Evolutionary conservation across 192 early-diverging fungal species (phyloP).

Genomic region (Dissophora globulifera): DNA sequence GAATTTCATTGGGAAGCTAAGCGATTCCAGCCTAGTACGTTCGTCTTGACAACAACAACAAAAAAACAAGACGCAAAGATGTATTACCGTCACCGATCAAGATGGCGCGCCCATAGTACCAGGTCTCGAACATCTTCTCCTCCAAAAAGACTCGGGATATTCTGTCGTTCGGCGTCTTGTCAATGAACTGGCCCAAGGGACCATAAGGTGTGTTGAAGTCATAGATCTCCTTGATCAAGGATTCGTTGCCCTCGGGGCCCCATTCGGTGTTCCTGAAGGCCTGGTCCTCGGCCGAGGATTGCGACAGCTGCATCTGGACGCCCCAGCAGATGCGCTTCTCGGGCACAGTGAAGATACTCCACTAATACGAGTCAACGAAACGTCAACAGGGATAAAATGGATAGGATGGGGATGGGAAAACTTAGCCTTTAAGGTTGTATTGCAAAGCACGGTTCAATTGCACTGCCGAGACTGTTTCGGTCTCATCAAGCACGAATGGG

Average conservation of each 20-base stretch:
- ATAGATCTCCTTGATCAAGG: constrained; percentile 33
- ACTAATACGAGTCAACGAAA: constrained; percentile 1
- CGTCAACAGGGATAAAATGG: too few species aligned
- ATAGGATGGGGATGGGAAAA: too few species aligned
- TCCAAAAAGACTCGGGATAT: constrained; percentile 41
- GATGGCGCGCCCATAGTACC: constrained; percentile 19
- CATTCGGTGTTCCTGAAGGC: constrained; percentile 29
- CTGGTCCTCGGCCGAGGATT: constrained; percentile 1
- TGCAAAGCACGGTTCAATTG: too few species aligned
- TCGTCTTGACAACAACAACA: too few species aligned
- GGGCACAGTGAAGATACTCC: constrained; percentile 27
- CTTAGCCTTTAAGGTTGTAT: too few species aligned
- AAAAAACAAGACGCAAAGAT: not conserved
- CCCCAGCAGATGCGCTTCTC: constrained; percentile 34
- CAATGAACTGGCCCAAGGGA: constrained; percentile 30
- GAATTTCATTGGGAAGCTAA: too few species aligned
- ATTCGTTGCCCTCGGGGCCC: constrained; percentile 24
- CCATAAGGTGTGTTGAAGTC: constrained; percentile 20
- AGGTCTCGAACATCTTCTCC: constrained; percentile 51
- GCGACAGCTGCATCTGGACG: constrained; percentile 15
- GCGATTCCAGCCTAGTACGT: too few species aligned
- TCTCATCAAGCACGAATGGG: not conserved
- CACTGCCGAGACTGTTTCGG: too few species aligned
- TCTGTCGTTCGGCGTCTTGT: constrained; percentile 9
- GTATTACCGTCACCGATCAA: constrained; percentile 40